Evolutionary conservation across 2,329 filamentous ascomycete genomes (phyloP), one percentile per base, ranked within the genome.

Genomic region (Fusarium gaditjirri): DNA sequence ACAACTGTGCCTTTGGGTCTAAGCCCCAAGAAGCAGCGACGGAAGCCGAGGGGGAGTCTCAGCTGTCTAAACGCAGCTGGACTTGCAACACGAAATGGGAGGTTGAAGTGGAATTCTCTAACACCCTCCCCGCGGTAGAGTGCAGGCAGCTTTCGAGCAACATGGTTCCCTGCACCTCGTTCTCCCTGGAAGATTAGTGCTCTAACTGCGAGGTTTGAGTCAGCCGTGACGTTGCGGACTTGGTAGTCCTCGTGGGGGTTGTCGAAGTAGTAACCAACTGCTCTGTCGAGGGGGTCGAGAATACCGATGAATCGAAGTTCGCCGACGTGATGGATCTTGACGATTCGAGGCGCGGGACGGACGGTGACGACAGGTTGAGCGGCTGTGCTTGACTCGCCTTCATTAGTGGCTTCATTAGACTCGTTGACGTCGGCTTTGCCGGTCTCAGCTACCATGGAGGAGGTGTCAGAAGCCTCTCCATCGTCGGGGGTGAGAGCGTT

Each of bases 401-500:
- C 11, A 10, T 19, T 19, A 11, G 27, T 8, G 44, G 19, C 12
- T 23, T 8, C 7, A 16, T 27, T n/a, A 5, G 44, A 31, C 8
- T 19, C 6, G 29, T 17, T 23, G 11, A 9, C 19, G 10, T 11
- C 14, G 10, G 21, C 14, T 2, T 6, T 47, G 3, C 44, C 27
- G 7, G 21, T n/a, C 27, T 31, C 27, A 23, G 5, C 46, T 12
- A 33, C n/a, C 16, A 23, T 49, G 1, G 46, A 33, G 14, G 29
- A 33, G 3, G 44, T 47, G 10, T 33, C 29, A 2, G 11, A 19
- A 8, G 29, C 16, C 11, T 8, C 29, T 23, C 13, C 46, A 10
- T 49, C 46, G 11, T 13, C 10, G 16, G 8, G 3, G 2, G 10
- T 3, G n/a, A 6, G 2, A 19, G 6, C 8, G 1, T 33, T n/a